Evolutionary conservation across 768 basidiomycete genomes (phyloP), one percentile per base, ranked within the genome.

Genomic region (Hygrophorus pudorinus): DNA sequence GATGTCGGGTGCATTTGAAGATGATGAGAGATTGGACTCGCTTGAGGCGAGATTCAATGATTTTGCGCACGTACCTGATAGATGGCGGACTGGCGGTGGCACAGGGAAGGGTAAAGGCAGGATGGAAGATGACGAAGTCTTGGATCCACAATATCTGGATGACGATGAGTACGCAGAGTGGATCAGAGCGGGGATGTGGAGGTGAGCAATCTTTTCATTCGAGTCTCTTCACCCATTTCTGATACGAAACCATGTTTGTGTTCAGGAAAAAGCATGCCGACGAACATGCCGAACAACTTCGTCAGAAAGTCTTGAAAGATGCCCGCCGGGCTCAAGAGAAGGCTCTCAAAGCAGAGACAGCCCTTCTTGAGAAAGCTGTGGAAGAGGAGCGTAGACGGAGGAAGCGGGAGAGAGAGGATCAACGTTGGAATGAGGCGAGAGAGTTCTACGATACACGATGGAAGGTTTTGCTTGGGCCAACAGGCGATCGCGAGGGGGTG

Each of bases 121-220:
- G 52, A 49, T 48, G 50, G 46, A 50, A 45, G 59, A 60, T 21
- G 60, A 58, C 45, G 66, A 71, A 21, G 61, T 67, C 52, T 63
- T 60, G 57, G 70, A 62, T 53, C 75, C 65, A 32, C 59, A 55
- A 28, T 38, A 57, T 38, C 83, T 93, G 83, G 80, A 82, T 48
- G 89, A 92, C 6, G 84, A 92, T 51, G 81, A 88, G 48, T 94
- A 94, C 52, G 76, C 83, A 1, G 86, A 89, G 53, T 93, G 86
- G 85, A 65, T 94, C 41, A 67, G 91, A 50, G 62, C 72, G 18
- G 88, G 87, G 38, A 93, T 96, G 85, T 91, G 86, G 68, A 75
- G 78, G 76, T 81, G 48, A 32, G 76, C 62, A 24, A 24, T 10
- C 37, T 34, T 18, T 30, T 29, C 4, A 13, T 38, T 42, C 20